phyloP scores from a whole-genome alignment of 805 yeast species.

The Teunomyces barrocoloradensis region DNA sequence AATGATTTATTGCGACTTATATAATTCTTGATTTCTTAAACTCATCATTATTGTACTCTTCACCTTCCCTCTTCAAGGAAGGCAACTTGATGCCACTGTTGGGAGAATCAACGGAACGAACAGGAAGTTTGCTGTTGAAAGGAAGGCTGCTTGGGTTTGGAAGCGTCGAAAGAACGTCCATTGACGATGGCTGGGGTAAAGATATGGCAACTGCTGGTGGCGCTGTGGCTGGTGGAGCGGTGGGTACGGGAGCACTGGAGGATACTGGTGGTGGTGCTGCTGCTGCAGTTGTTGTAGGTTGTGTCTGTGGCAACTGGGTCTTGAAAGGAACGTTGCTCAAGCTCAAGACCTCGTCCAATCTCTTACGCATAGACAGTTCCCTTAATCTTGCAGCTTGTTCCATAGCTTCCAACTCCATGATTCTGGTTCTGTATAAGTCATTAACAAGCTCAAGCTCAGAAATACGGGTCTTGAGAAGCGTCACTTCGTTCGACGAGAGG shows the following conservation, averaged over 20 bases:
- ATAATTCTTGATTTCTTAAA: constrained; percentile 8
- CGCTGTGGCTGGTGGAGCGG: not conserved
- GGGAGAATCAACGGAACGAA: constrained; percentile 9
- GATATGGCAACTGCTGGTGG: not conserved
- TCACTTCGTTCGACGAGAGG: constrained; percentile 27
- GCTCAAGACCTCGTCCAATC: constrained; percentile 45
- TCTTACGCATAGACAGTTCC: constrained; percentile 45
- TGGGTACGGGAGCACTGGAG: not conserved
- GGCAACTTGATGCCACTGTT: constrained; percentile 14
- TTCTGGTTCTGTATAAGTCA: constrained; percentile 80
- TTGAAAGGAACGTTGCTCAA: constrained; percentile 16
- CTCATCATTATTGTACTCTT: constrained; percentile 12
- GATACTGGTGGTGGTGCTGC: not conserved
- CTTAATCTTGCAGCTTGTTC: constrained; percentile 54
- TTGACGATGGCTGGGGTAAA: not conserved
- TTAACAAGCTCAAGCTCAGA: constrained; percentile 88
- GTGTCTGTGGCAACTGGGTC: constrained; percentile 4
- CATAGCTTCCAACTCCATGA: constrained; percentile 75
- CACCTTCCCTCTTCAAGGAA: constrained; percentile 23
- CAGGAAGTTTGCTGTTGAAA: constrained; percentile 7
- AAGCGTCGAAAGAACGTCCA: constrained; percentile 7
- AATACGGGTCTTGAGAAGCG: constrained; percentile 66
- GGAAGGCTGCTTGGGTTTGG: not conserved
- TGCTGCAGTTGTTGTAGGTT: not conserved
- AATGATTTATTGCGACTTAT: not conserved